Conservation (phyloP, 208 protist genomes). For the Wallacemonas collosoma region DNA sequence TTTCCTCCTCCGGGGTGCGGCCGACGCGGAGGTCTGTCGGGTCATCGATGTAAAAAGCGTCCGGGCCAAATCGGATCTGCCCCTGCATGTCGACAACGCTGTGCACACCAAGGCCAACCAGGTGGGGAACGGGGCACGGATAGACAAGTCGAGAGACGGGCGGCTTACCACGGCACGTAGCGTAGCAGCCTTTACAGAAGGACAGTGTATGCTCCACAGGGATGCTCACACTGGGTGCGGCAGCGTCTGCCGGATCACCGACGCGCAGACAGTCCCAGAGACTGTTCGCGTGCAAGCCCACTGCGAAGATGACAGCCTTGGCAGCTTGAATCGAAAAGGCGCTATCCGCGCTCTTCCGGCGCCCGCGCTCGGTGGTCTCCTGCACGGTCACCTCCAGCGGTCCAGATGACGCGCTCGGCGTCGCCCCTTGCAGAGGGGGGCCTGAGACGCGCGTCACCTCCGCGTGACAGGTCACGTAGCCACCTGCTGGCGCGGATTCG, state of each 20-base stretch:
- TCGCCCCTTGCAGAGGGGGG: neutral
- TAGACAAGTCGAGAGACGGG: constrained; percentile 34
- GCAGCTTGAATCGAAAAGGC: constrained; percentile 22
- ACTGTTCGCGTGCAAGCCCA: constrained; percentile 33
- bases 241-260: neutral
- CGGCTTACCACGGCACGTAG: constrained; percentile 31
- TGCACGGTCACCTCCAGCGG: constrained; percentile 15
- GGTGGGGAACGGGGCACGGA: constrained; percentile 36
- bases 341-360: neutral
- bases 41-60: constrained; percentile 31
- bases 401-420: neutral
- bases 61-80: constrained; percentile 41
- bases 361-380: neutral
- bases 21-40: constrained; percentile 24
- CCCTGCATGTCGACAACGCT: constrained; percentile 42
- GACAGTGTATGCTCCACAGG: constrained; percentile 28
- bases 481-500: constrained; percentile 13
- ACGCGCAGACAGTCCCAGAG: constrained; percentile 25
- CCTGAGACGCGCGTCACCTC: constrained; percentile 20
- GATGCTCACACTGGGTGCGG: neutral
- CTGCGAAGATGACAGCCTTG: constrained; percentile 27
- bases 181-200: constrained; percentile 41
- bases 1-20: constrained; percentile 14
- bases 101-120: constrained; percentile 43
- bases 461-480: constrained; percentile 26